A percentile compares a stretch with the other conserved stretches of the same genome.
phyloP scores from a whole-genome alignment of 305 asterid genomes.

The Fraxinus angustifolia region DNA sequence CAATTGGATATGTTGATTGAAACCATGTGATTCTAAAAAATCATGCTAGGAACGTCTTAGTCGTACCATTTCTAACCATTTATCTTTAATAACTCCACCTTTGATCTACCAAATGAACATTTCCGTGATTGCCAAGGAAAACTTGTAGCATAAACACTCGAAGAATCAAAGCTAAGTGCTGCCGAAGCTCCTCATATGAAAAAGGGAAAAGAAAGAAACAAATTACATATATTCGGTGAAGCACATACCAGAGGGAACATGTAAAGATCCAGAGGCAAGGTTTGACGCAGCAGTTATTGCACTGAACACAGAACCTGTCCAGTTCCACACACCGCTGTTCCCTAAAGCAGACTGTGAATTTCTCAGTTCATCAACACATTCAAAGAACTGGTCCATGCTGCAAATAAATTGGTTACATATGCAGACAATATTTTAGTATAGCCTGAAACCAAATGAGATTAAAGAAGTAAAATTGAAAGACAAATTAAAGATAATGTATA shows the following conservation, averaged over 20 bases:
- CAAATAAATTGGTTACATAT: slow-evolving; percentile 27
- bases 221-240: slow-evolving; percentile 3
- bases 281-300: slow-evolving; percentile 95
- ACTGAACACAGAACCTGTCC: slow-evolving; percentile 92
- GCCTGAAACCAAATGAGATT: neutral
- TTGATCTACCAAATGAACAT: neutral
- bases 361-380: slow-evolving; percentile 91
- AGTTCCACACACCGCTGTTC: slow-evolving; percentile 94
- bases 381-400: slow-evolving; percentile 98
- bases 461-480: neutral
- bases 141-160: neutral
- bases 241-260: slow-evolving; percentile 67
- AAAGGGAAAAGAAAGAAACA: neutral
- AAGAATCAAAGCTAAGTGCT: neutral
- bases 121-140: neutral
- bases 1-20: neutral
- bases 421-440: slow-evolving; percentile 24
- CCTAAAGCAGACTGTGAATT: slow-evolving; percentile 93
- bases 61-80: neutral
- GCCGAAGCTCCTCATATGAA: neutral
- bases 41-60: neutral
- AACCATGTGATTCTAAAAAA: neutral
- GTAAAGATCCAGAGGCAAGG: slow-evolving; percentile 93
- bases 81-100: neutral
- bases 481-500: neutral